Base-by-base conservation (phyloP, 2,329 filamentous ascomycete genomes). In the Dactylellina drechsleri region DNA sequence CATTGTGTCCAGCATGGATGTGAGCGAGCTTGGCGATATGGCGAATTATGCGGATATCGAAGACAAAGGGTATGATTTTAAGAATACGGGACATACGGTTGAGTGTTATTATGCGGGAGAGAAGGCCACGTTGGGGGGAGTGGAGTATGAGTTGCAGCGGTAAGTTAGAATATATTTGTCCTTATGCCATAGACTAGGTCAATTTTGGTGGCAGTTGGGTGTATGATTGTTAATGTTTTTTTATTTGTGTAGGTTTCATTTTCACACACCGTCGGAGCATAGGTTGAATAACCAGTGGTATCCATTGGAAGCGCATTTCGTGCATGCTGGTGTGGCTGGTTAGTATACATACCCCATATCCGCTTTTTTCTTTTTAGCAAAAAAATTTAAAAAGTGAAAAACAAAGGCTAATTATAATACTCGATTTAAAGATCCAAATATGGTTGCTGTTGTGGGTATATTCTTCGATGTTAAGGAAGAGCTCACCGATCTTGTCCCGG, bases 31-130 rank as follows among this genome's bases (percentile, higher is more conserved):
- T 36, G 79, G 85, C 12, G 58, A 73, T 0, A 77, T 82, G 76
- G 70, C 56, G 73, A 81, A 49, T 81, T 87, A 85, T 49, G 83
- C 77, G 2, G 23, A 82, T 52, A 79, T 79, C 16, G 81, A 81
- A 50, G 62, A 57, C 15, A 40, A 50, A 26, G 83, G 81, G 2
- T 83, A 84, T 54, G 82, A 83, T 43, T 86, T 88, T 66, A 85
- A 87, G 81, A 88, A 88, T 80, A 82, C 87, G 10, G 86, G 86
- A 52, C 86, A 85, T 28, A 88, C 86, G 0, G 83, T 88, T 64
- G 85, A 88, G 81, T 83, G 87, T 68, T 81, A 87, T 36, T 84
- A 85, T 68, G 84, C 84, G 57, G 86, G 85, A 45, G 62, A 74
- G 31, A 50, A 43, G 6, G 70, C 70, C 3, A 15, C 20, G 4